Percentiles rank a stretch among this genome's conserved stretches.
Evolutionary conservation across 2,329 filamentous ascomycete genomes (phyloP).

Genomic region (Epichloe elymi): DNA sequence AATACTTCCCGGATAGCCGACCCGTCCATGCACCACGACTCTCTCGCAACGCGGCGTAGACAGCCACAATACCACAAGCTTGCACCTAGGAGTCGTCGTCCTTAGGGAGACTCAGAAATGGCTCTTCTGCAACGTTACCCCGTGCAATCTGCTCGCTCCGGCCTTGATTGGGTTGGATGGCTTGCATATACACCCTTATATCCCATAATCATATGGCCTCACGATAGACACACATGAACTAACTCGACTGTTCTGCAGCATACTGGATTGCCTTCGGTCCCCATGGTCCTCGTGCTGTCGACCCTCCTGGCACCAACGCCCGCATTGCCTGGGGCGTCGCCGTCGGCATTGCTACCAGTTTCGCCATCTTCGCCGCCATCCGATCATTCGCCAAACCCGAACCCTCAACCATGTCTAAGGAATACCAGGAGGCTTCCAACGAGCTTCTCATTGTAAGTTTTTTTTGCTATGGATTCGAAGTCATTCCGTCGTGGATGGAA

Average conservation of each 20-base stretch:
- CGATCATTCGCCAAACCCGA: constrained; percentile 58
- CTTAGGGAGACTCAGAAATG: not conserved
- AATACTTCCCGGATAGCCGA: constrained; percentile 23
- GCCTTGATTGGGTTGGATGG: not conserved
- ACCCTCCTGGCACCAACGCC: constrained; percentile 73
- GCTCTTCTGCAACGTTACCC: too few relatives aligned
- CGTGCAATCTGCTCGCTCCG: not conserved
- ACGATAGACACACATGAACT: constrained; percentile 20
- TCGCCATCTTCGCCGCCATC: constrained; percentile 58
- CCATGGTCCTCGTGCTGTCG: constrained; percentile 76
- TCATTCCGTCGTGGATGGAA: too few relatives aligned
- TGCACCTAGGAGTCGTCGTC: not conserved
- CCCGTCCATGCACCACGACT: constrained; percentile 9
- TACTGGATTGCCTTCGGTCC: constrained; percentile 99
- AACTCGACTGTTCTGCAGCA: constrained; percentile 41
- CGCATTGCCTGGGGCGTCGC: constrained; percentile 64
- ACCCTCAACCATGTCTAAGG: constrained; percentile 85
- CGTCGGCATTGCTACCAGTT: constrained; percentile 52
- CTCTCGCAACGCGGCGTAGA: not conserved
- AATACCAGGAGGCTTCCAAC: constrained; percentile 92
- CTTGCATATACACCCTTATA: not conserved
- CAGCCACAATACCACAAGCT: not conserved
- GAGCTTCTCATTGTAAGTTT: constrained; percentile 75
- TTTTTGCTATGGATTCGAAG: not conserved
- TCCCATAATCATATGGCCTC: not conserved